Evolutionary conservation across 768 basidiomycete species (phyloP), one percentile per base, ranked within the genome.

Genomic region (Mycena floridula): DNA sequence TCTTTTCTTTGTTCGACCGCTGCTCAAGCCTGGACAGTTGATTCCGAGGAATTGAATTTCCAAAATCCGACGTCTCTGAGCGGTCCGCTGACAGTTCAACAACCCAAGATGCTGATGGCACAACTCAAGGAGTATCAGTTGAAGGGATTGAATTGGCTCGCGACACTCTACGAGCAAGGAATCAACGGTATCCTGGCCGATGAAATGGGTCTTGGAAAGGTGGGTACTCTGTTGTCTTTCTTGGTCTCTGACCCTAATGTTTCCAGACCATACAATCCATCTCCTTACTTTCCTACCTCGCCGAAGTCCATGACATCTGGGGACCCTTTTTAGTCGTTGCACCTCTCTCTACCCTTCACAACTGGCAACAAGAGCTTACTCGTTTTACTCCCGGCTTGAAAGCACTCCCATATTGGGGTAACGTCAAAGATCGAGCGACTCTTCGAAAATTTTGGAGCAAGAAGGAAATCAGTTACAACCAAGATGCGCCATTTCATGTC

Each of bases 121-220:
- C 89, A 91, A 53, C 68, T 99, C 43, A 99, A 99, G 64, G 96
- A 99, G 62, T 99, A 98, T 60, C 96, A 99, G 61, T 64, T 99
- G 45, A 98, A 98, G 58, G 96, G 96, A 50, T 73, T 99, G 25
- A 98, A 96, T 51, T 99, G 96, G 96, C 71, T 99, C 21, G 96
- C 85, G 15, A 96, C 94, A 13, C 70, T 99, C 18, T 99, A 98
- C 57, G 96, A 98, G 60, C 95, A 98, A 63, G 96, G 96, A 37
- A 98, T 98, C 74, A 99, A 99, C 58, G 96, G 96, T 39, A 99
- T 99, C 55, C 76, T 99, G 18, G 96, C 96, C 2, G 96, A 99
- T 59, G 96, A 99, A 67, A 98, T 98, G 95, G 93, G 93, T 66
- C 78, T 91, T 8, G 88, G 88, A 51, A 91, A 91, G 76, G 88